phyloP scores from a whole-genome alignment of 2,329 filamentous ascomycete species.

The Tolypocladium paradoxum region DNA sequence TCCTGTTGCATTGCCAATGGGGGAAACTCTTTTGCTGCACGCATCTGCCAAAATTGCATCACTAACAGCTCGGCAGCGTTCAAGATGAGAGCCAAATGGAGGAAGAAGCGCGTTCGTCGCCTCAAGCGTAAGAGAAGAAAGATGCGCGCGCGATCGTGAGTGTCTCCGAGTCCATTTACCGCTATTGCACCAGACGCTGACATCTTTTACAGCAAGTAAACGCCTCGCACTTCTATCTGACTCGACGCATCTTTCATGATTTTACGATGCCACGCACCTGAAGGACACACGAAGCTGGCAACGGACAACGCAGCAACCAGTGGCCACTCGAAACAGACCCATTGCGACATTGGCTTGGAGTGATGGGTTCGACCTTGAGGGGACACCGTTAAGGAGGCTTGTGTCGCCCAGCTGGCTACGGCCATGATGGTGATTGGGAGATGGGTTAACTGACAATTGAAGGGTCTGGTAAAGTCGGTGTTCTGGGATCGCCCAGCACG shows the following conservation, averaged over 20 bases:
- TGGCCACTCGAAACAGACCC: background rate
- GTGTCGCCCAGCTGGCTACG: background rate
- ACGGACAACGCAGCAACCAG: conserved; percentile 3
- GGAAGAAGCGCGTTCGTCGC: conserved; percentile 98
- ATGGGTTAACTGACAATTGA: conserved; percentile 20
- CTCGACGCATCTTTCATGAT: conserved; percentile 34
- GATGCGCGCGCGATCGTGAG: conserved; percentile 95
- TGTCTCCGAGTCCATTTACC: conserved; percentile 9
- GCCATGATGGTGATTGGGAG: conserved; percentile 18
- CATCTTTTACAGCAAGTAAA: conserved; percentile 50
- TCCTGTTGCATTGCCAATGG: background rate
- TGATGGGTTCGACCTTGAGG: conserved; percentile 3
- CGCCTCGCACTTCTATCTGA: conserved; percentile 48
- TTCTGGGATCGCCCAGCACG: conserved; percentile 16
- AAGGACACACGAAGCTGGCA: conserved; percentile 15
- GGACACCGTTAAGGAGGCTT: conserved; percentile 13
- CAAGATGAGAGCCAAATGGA: conserved; percentile 95
- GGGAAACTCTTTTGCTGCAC: background rate
- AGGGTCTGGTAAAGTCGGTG: conserved; percentile 19
- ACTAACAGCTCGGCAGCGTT: conserved; percentile 20
- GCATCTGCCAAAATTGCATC: no score
- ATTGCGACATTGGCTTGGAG: background rate
- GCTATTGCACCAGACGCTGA: conserved; percentile 19
- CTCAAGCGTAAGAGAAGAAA: conserved; percentile 99
- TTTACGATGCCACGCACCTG: conserved; percentile 22